phyloP scores from a whole-genome alignment of 2,329 filamentous ascomycete genomes.

The Bipolaris gigantea region DNA sequence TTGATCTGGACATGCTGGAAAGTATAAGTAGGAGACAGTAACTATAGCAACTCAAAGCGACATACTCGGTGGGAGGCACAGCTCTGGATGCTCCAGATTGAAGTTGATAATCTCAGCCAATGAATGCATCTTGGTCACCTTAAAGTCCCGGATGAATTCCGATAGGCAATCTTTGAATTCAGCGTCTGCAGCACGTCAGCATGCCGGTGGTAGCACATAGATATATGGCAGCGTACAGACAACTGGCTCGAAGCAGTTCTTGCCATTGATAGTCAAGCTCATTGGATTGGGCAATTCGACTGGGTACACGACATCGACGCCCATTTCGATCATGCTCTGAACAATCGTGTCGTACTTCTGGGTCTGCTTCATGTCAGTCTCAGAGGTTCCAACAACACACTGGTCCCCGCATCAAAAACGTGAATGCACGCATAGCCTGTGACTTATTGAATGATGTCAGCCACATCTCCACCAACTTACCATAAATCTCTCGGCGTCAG shows the following conservation, averaged over 20 bases:
- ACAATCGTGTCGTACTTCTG: conserved; percentile 44
- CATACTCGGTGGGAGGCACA: conserved; percentile 37
- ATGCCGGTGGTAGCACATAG: not conserved
- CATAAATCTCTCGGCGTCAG: conserved; percentile 44
- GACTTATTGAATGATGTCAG: not conserved
- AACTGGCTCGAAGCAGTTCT: conserved; percentile 43
- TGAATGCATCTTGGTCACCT: conserved; percentile 41
- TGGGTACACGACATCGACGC: conserved; percentile 41
- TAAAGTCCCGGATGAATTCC: conserved; percentile 42
- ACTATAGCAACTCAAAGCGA: not conserved
- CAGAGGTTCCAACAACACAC: conserved; percentile 3
- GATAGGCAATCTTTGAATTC: conserved; percentile 41
- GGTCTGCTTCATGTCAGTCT: conserved; percentile 26
- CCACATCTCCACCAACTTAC: conserved; percentile 22
- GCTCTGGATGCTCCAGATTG: conserved; percentile 42
- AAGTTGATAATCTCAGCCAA: conserved; percentile 45
- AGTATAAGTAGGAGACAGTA: conserved; percentile 1
- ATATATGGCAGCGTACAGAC: conserved; percentile 35
- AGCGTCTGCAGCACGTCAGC: conserved; percentile 27
- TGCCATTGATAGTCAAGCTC: conserved; percentile 35
- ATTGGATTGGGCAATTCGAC: conserved; percentile 38
- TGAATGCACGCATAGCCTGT: not conserved
- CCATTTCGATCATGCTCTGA: conserved; percentile 41
- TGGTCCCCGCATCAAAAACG: not conserved
- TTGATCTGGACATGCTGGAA: conserved; percentile 36